These are phyloP conservation scores for Pleurotus tuber-regium DNA, from an alignment of 768 basidiomycete species.

Conservation along the genomic window DNA sequence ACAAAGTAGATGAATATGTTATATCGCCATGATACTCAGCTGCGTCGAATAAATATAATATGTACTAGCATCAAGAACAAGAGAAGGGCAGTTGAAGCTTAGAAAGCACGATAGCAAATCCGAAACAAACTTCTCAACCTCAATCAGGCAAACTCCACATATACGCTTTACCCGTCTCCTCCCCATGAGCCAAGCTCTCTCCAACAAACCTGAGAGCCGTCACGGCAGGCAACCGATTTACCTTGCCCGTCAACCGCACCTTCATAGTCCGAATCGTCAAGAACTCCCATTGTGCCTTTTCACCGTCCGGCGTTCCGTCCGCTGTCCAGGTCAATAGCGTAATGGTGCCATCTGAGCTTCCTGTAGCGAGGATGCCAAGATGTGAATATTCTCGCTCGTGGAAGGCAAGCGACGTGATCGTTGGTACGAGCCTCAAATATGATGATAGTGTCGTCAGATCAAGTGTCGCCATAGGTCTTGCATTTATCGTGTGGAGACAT, in stretches of 20 bases:
- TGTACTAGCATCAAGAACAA: neutral
- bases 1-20: slow-evolving; percentile 7
- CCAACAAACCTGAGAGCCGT: slow-evolving; percentile 82
- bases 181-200: slow-evolving; percentile 63
- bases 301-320: slow-evolving; percentile 64
- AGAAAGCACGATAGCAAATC: neutral
- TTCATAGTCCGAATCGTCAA: slow-evolving; percentile 66
- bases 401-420: slow-evolving; percentile 78
- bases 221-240: slow-evolving; percentile 47
- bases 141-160: slow-evolving; percentile 58
- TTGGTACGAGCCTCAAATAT: slow-evolving; percentile 43
- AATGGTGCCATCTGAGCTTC: slow-evolving; percentile 72
- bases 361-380: slow-evolving; percentile 77
- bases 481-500: slow-evolving; percentile 86
- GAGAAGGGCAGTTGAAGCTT: too few species aligned
- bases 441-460: slow-evolving; percentile 51
- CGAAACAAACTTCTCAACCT: slow-evolving; percentile 9
- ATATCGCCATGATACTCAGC: slow-evolving; percentile 2
- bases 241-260: slow-evolving; percentile 28
- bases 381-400: slow-evolving; percentile 86
- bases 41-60: neutral
- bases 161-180: slow-evolving; percentile 58
- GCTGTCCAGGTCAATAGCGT: slow-evolving; percentile 84
- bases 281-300: slow-evolving; percentile 76
- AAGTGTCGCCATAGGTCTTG: slow-evolving; percentile 67